Evolutionary conservation across 208 protist species (phyloP).

Genomic region (Balamuthia mandrillaris): DNA sequence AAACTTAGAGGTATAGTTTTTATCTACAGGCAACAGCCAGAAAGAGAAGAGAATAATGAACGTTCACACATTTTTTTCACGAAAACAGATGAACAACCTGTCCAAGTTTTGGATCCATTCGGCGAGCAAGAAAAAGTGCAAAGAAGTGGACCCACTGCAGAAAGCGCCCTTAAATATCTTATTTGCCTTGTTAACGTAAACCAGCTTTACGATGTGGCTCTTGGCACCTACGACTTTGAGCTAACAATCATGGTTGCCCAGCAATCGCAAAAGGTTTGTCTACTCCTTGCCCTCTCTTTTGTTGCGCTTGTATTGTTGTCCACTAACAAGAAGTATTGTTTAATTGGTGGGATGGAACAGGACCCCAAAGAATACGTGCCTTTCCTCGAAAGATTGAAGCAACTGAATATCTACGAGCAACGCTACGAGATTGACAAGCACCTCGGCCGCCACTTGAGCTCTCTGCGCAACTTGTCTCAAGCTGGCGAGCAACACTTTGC

Average conservation of each 20-base stretch:
- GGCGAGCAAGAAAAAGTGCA: neutral
- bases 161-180: slow-evolving; percentile 57
- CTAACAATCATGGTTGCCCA: slow-evolving; percentile 66
- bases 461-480: slow-evolving; percentile 40
- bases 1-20: slow-evolving; percentile 14
- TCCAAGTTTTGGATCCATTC: slow-evolving; percentile 22
- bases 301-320: neutral
- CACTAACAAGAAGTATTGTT: neutral
- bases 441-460: slow-evolving; percentile 43
- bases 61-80: neutral
- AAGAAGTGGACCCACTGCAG: slow-evolving; percentile 1
- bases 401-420: slow-evolving; percentile 36
- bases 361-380: slow-evolving; percentile 71
- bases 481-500: slow-evolving; percentile 30
- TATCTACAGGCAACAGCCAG: slow-evolving; percentile 45
- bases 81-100: slow-evolving; percentile 15
- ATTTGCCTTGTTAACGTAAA: slow-evolving; percentile 65
- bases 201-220: slow-evolving; percentile 59
- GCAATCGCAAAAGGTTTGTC: slow-evolving; percentile 59
- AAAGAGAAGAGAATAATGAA: neutral
- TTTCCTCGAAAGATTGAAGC: slow-evolving; percentile 57
- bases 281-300: neutral
- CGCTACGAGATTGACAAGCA: slow-evolving; percentile 61
- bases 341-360: slow-evolving; percentile 9
- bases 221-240: slow-evolving; percentile 71